phyloP scores from a whole-genome alignment of 805 yeast genomes.

The Cyberlindnera sargentensis region DNA sequence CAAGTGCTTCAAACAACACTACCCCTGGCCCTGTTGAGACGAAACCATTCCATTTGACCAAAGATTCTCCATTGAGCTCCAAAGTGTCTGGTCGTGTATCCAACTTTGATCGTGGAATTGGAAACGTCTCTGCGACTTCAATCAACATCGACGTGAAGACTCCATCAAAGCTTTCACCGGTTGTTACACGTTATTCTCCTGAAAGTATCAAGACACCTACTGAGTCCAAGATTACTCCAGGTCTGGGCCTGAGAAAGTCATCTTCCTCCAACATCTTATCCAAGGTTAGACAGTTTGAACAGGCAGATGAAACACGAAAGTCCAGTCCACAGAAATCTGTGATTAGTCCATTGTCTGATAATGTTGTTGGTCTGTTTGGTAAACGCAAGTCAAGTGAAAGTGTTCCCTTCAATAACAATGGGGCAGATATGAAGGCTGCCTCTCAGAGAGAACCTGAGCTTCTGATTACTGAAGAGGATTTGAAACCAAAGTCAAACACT shows the following conservation, averaged over 20 bases:
- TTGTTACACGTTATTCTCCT: constrained; percentile 13
- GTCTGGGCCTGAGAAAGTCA: constrained; percentile 19
- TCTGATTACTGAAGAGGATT: no score
- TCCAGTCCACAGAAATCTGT: constrained; percentile 11
- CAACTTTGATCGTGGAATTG: not conserved
- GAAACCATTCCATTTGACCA: constrained; percentile 1
- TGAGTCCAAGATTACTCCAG: not conserved
- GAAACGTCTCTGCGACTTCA: no score
- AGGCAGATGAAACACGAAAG: constrained; percentile 11
- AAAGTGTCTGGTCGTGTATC: not conserved
- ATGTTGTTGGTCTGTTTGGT: constrained; percentile 17
- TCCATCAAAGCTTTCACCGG: constrained; percentile 5
- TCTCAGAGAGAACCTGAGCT: no score
- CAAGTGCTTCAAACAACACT: constrained; percentile 11
- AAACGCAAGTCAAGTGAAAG: constrained; percentile 12
- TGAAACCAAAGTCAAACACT: no score
- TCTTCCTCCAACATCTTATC: constrained; percentile 25
- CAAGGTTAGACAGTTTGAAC: constrained; percentile 26
- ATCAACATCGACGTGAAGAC: not conserved
- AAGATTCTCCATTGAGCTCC: constrained; percentile 1
- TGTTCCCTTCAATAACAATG: not conserved
- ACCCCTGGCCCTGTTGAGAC: constrained; percentile 1
- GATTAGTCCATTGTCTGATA: constrained; percentile 17
- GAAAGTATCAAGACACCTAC: constrained; percentile 3
- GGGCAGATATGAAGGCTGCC: no score